Evolutionary conservation across 2,329 filamentous ascomycete species (phyloP).

Genomic region (Fusarium bactridioides): DNA sequence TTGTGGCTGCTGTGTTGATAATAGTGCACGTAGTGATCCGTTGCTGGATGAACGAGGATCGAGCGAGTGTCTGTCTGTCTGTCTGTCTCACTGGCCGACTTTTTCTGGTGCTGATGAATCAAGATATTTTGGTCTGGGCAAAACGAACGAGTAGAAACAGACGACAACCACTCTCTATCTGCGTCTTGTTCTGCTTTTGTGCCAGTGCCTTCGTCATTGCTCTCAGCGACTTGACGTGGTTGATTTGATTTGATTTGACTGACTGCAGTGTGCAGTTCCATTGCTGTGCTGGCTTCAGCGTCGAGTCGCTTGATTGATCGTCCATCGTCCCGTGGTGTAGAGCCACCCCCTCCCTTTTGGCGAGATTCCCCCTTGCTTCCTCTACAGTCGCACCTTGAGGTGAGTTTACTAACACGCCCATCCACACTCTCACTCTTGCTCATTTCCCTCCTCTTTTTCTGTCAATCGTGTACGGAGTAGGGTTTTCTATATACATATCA

Average conservation of each 20-base stretch:
- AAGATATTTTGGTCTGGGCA: conserved; percentile 2
- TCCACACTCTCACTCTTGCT: conserved; percentile 8
- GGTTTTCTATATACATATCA: not conserved
- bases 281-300: conserved; percentile 36
- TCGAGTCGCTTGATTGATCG: conserved; percentile 35
- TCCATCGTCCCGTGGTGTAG: conserved; percentile 26
- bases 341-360: conserved; percentile 5
- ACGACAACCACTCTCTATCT: conserved; percentile 14
- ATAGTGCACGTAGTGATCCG: not conserved
- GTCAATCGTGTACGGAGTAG: not conserved
- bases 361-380: conserved; percentile 25
- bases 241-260: conserved; percentile 27
- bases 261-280: conserved; percentile 28
- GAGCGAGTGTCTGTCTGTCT: not conserved
- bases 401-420: conserved; percentile 26
- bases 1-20: conserved; percentile 20
- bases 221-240: conserved; percentile 28
- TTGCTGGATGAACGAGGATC: conserved; percentile 30
- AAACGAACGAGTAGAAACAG: conserved; percentile 15
- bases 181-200: conserved; percentile 31
- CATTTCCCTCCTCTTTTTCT: conserved; percentile 5
- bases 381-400: conserved; percentile 26
- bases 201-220: conserved; percentile 31
- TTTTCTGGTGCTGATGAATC: conserved; percentile 23
- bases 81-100: not conserved